Evolutionary conservation across 2,329 filamentous ascomycete genomes (phyloP), one percentile per base, ranked within the genome.

Genomic region (Hawksworthiomyces lignivorus): DNA sequence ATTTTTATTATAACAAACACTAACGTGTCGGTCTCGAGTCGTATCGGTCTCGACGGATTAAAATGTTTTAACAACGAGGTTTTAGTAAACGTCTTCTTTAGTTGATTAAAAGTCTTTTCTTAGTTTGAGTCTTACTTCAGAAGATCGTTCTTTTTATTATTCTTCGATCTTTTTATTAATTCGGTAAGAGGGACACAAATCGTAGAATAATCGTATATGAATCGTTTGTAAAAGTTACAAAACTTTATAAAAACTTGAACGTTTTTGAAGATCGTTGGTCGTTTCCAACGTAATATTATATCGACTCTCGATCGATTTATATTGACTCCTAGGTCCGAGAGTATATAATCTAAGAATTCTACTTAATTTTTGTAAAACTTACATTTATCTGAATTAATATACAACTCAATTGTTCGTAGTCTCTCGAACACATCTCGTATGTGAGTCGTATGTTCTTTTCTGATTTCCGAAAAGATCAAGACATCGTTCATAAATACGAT

Each of bases 401-500:
- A 26, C 12, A 26, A 26, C 24, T 26, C 7, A 12, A 12, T 32
- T 37, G 32, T 34, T n/a, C 19, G 26, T 21, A 35, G 21, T 40
- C 27, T 22, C 33, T 30, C 24, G 35, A 26, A 21, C 30, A 30
- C 37, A 12, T 33, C 20, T 30, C 27, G 21, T 29, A 26, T 14
- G 27, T 41, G 36, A 41, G 21, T 36, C 20, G 11, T 45, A 27
- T 31, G 19, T 10, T 43, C 28, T 15, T 37, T 12, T 22, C 28
- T 18, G 3, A 19, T 24, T 29, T n/a, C 20, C 30, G 21, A 36
- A n/a, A 21, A 36, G 20, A 20, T 32, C 12, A 20, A 44, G 28
- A 40, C 14, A 19, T 28, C 24, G 22, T 33, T 30, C n/a, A 41
- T 33, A 45, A 21, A 34, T 22, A 30, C 45, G 36, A 41, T 41